phyloP scores from a whole-genome alignment of 2,329 filamentous ascomycete genomes.

The Alternaria angustiovoidea region DNA sequence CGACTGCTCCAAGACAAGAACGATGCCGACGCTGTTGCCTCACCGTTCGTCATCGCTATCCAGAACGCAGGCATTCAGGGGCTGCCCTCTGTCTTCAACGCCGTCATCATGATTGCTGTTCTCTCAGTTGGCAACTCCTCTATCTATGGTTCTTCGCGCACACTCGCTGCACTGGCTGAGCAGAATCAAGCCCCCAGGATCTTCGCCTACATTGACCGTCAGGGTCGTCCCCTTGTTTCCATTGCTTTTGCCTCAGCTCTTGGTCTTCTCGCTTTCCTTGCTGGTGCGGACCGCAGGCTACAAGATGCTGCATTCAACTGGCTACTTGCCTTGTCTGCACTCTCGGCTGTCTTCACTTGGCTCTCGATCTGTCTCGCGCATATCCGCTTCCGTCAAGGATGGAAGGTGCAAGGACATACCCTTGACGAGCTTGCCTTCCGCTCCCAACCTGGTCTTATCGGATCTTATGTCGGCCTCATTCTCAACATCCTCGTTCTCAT shows the following conservation, averaged over 20 bases:
- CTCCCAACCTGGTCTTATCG: slow-evolving; percentile 78
- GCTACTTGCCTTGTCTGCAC: slow-evolving; percentile 75
- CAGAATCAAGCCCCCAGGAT: slow-evolving; percentile 68
- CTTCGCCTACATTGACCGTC: slow-evolving; percentile 68
- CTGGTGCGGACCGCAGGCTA: slow-evolving; percentile 50
- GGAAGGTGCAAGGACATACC: slow-evolving; percentile 68
- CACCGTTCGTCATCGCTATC: slow-evolving; percentile 94
- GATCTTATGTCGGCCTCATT: slow-evolving; percentile 80
- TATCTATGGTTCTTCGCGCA: slow-evolving; percentile 90
- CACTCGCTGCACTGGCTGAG: slow-evolving; percentile 87
- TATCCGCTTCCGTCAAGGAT: slow-evolving; percentile 70
- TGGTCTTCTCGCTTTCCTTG: slow-evolving; percentile 67
- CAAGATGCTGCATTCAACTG: slow-evolving; percentile 65
- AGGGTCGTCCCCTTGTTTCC: slow-evolving; percentile 67
- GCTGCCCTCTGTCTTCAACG: slow-evolving; percentile 89
- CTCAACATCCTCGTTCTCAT: slow-evolving; percentile 80
- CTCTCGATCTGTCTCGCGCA: slow-evolving; percentile 68
- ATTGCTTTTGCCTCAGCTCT: slow-evolving; percentile 63
- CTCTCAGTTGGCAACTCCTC: slow-evolving; percentile 91
- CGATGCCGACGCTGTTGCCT: slow-evolving; percentile 74
- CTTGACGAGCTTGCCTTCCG: slow-evolving; percentile 81
- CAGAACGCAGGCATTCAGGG: slow-evolving; percentile 81
- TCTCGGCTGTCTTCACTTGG: slow-evolving; percentile 80
- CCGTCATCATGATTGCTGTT: slow-evolving; percentile 90
- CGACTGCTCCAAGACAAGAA: slow-evolving; percentile 67